Evolutionary conservation across 2,329 filamentous ascomycete species (phyloP).

Genomic region (Hymenoscyphus albidus): DNA sequence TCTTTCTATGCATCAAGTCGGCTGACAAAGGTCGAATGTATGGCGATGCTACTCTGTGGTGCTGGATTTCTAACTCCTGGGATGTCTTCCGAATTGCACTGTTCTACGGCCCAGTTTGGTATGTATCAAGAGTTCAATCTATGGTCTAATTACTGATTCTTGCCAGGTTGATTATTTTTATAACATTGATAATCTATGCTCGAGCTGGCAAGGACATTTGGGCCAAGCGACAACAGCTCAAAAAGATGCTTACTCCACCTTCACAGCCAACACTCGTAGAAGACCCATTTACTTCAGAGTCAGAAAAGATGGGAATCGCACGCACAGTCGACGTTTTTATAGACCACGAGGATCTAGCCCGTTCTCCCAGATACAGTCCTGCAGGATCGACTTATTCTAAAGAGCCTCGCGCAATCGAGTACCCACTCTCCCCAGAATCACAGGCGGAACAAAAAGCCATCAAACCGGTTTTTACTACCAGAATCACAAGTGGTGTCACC

Average conservation of each 20-base stretch:
- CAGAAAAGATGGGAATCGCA: slow-evolving; percentile 40
- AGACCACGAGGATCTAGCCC: slow-evolving; percentile 36
- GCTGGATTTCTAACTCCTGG: slow-evolving; percentile 67
- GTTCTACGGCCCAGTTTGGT: slow-evolving; percentile 74
- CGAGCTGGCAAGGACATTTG: slow-evolving; percentile 65
- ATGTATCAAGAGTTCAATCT: slow-evolving; percentile 24
- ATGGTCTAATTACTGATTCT: slow-evolving; percentile 8
- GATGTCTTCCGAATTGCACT: slow-evolving; percentile 68
- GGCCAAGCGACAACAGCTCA: slow-evolving; percentile 59
- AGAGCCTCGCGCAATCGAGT: slow-evolving; percentile 1
- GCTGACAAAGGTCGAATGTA: slow-evolving; percentile 57
- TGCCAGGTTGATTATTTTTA: slow-evolving; percentile 54
- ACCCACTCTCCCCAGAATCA: not conserved
- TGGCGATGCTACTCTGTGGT: slow-evolving; percentile 75
- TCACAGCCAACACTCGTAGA: slow-evolving; percentile 25
- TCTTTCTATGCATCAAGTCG: slow-evolving; percentile 61
- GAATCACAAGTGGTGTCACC: not conserved
- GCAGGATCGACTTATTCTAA: not conserved
- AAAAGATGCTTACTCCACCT: slow-evolving; percentile 46
- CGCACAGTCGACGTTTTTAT: slow-evolving; percentile 64
- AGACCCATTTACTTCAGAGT: slow-evolving; percentile 22
- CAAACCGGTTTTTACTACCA: not conserved
- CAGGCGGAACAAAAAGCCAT: not conserved
- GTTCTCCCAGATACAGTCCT: not conserved
- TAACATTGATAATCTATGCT: slow-evolving; percentile 63